Percentiles rank a stretch among this genome's conserved stretches.
phyloP scores from a whole-genome alignment of 441 rosid species.

The Pelargonium myrrhifolium region DNA sequence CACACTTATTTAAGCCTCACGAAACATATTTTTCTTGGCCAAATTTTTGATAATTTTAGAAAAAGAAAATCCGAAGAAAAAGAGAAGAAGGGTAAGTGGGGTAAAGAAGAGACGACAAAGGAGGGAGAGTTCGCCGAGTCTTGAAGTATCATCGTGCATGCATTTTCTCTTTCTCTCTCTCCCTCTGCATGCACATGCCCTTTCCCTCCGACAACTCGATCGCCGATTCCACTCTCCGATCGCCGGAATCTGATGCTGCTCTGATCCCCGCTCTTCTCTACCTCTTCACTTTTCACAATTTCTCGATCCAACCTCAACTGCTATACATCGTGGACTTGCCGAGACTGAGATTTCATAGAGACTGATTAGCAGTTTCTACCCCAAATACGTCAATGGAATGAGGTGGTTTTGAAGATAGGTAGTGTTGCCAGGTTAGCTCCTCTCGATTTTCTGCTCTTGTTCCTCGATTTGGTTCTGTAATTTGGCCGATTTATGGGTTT shows the following conservation, averaged over 20 bases:
- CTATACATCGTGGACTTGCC: not conserved
- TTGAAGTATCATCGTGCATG: conserved; percentile 87
- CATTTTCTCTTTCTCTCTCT: conserved; percentile 21
- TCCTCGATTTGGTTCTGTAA: not conserved
- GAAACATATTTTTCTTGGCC: too few species aligned
- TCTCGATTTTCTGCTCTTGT: not conserved
- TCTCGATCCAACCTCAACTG: not conserved
- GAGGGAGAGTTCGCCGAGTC: conserved; percentile 57
- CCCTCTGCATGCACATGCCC: not conserved
- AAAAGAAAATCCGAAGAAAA: not conserved
- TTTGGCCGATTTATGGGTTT: conserved; percentile 30
- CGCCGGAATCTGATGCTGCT: conserved; percentile 15
- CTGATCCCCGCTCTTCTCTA: not conserved
- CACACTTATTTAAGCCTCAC: too few species aligned
- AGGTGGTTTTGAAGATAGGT: not conserved
- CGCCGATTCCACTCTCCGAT: conserved; percentile 26
- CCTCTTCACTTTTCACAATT: not conserved
- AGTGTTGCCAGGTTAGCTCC: not conserved
- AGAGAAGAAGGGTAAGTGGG: not conserved
- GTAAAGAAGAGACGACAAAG: conserved; percentile 16
- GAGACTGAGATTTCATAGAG: not conserved
- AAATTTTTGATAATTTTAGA: too few species aligned
- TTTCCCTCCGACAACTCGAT: not conserved
- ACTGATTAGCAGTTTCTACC: not conserved
- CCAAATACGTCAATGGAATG: not conserved